phyloP scores from a whole-genome alignment of 345 rosid species.

The Brassica napus region Da-Ae NC_063436.1:26436501-26437000 shows the following conservation, averaged over 20 bases:
- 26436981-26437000: constrained; percentile 85
- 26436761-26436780: constrained; percentile 77
- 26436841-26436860: constrained; percentile 83
- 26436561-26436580: not conserved
- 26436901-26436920: constrained; percentile 92
- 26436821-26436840: constrained; percentile 81
- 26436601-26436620: constrained; percentile 77
- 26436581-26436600: constrained; percentile 58
- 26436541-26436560: constrained; percentile 29
- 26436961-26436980: constrained; percentile 76
- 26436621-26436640: constrained; percentile 92
- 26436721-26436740: constrained; percentile 48
- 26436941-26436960: constrained; percentile 58
- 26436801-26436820: constrained; percentile 94
- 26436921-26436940: constrained; percentile 56
- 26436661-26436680: not conserved
- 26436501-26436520: constrained; percentile 30
- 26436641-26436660: constrained; percentile 63
- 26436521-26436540: constrained; percentile 33
- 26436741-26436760: constrained; percentile 91
- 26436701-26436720: not conserved
- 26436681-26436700: not conserved
- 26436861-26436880: constrained; percentile 82
- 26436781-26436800: constrained; percentile 86
- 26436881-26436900: constrained; percentile 69